A percentile compares a stretch with the other conserved stretches of the same genome.
Conservation (phyloP, 352 stramenopile genomes). For the Thraustochytrium sp. region DNA sequence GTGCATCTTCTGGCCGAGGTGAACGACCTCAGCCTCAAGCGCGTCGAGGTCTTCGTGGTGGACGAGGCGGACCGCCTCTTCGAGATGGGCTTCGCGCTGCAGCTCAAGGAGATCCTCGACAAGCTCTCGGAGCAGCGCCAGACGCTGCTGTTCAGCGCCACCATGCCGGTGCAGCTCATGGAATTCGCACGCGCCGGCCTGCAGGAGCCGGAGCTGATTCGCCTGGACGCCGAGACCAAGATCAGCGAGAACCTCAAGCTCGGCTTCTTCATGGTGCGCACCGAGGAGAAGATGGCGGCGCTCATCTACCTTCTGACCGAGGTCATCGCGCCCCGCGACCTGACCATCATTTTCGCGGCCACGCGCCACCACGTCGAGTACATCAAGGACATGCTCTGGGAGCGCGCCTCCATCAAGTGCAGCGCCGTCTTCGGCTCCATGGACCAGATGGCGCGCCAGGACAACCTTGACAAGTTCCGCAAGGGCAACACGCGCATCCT, state of each 20-base stretch:
- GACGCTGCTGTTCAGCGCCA: constrained; percentile 91
- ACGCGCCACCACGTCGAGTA: constrained; percentile 98
- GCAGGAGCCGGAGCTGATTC: constrained; percentile 90
- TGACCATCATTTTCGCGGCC: constrained; percentile 96
- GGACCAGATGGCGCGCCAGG: constrained; percentile 56
- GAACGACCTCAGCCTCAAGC: constrained; percentile 80
- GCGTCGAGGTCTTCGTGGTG: constrained; percentile 86
- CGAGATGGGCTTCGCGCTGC: constrained; percentile 98
- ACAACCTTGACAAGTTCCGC: constrained; percentile 67
- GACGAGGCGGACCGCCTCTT: constrained; percentile 99
- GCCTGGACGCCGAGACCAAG: constrained; percentile 94
- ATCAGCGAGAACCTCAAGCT: constrained; percentile 95
- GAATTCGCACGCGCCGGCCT: constrained; percentile 97
- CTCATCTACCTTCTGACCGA: constrained; percentile 92
- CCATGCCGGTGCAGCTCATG: constrained; percentile 90
- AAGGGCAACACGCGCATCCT: constrained; percentile 79
- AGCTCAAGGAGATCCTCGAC: constrained; percentile 67
- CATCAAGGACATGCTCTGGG: constrained; percentile 63
- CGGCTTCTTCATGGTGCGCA: constrained; percentile 89
- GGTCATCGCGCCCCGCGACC: constrained; percentile 79
- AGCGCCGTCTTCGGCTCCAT: constrained; percentile 86
- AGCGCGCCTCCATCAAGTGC: constrained; percentile 59
- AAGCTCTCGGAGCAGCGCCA: constrained; percentile 55
- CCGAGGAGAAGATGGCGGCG: constrained; percentile 62
- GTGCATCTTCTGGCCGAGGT: constrained; percentile 82